Evolutionary conservation across 2,329 filamentous ascomycete species (phyloP).

Genomic region (Colletotrichum spaethianum): DNA sequence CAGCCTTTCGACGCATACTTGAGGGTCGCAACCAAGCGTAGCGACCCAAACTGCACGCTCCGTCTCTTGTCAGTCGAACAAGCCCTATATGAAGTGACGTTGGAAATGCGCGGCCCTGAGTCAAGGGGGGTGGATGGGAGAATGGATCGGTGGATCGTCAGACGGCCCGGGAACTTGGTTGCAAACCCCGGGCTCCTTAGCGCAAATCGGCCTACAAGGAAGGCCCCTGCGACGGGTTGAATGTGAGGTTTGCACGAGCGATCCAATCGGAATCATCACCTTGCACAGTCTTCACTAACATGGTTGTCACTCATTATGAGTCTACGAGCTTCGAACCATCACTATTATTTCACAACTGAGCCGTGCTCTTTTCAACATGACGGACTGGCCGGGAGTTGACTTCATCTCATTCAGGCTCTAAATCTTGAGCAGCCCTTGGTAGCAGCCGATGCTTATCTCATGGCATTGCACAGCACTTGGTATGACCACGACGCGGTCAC

Average conservation of each 20-base stretch:
- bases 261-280: not conserved
- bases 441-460: not conserved
- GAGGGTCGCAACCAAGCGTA: not conserved
- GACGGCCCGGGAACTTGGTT: not conserved
- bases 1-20: not conserved
- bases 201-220: not conserved
- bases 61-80: not conserved
- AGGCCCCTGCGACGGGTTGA: not conserved
- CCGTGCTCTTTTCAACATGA: not conserved
- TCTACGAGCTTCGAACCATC: not conserved
- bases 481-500: not conserved
- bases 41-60: not conserved
- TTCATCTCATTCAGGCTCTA: no score
- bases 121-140: not conserved
- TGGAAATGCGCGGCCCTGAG: not conserved
- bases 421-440: not conserved
- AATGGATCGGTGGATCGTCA: slow-evolving; percentile 10
- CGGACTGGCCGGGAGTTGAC: not conserved
- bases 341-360: not conserved
- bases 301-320: not conserved
- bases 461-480: not conserved
- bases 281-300: not conserved
- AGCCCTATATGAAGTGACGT: not conserved
- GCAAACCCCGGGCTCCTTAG: not conserved
- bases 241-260: not conserved